Percentiles rank a stretch among this genome's conserved stretches.
phyloP scores from a whole-genome alignment of 2,329 filamentous ascomycete genomes.

The Didymella pinodella region DNA sequence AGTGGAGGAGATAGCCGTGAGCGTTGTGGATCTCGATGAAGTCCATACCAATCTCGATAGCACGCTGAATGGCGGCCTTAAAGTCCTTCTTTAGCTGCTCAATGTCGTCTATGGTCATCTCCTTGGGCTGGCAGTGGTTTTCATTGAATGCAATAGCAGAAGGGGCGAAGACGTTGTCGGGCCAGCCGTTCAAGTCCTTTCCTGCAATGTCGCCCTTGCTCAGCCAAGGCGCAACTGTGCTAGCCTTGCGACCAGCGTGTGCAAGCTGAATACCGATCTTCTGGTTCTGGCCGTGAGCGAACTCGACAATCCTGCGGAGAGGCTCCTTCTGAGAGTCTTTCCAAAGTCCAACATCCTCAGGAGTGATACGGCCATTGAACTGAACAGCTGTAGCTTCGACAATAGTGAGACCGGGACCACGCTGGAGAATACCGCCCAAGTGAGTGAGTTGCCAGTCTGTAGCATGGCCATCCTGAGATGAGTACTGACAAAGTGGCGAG shows the following conservation, averaged over 20 bases:
- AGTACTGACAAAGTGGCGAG: constrained; percentile 66
- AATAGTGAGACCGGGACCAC: constrained; percentile 76
- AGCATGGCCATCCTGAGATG: constrained; percentile 72
- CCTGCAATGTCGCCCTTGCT: constrained; percentile 62
- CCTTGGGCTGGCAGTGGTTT: constrained; percentile 68
- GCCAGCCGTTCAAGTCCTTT: constrained; percentile 62
- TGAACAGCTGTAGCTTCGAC: constrained; percentile 81
- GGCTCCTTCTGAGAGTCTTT: constrained; percentile 80
- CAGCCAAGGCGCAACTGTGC: constrained; percentile 70
- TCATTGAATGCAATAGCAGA: constrained; percentile 69
- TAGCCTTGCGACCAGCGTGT: constrained; percentile 75
- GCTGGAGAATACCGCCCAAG: constrained; percentile 77
- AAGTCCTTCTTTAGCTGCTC: constrained; percentile 69
- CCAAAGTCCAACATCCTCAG: constrained; percentile 83
- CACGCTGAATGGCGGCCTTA: constrained; percentile 65
- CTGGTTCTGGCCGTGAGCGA: constrained; percentile 79
- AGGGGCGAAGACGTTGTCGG: constrained; percentile 64
- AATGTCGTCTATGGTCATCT: constrained; percentile 74
- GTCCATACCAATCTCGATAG: constrained; percentile 71
- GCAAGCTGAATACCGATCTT: constrained; percentile 81
- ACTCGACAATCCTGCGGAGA: constrained; percentile 75
- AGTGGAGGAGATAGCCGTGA: constrained; percentile 78
- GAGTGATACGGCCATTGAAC: constrained; percentile 81
- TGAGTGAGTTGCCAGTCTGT: constrained; percentile 86
- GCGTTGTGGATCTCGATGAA: constrained; percentile 82